phyloP scores from a whole-genome alignment of 257 asterid species.

The Solanum appendiculatum region DNA sequence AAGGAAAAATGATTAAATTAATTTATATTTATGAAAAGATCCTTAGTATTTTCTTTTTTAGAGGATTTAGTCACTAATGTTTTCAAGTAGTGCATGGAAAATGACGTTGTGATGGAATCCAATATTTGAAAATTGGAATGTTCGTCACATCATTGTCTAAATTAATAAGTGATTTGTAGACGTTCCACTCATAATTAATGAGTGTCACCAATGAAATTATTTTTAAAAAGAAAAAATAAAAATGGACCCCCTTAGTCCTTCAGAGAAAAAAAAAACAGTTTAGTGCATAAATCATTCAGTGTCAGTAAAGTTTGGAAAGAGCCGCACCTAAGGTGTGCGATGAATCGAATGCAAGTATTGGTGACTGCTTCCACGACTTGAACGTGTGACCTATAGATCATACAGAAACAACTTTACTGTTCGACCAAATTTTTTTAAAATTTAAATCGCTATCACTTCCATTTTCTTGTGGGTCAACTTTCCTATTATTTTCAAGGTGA shows the following conservation, averaged over 20 bases:
- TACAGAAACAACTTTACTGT: background rate
- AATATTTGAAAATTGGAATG: background rate
- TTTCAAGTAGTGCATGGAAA: background rate
- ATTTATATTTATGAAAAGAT: background rate
- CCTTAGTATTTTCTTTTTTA: background rate
- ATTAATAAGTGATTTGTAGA: background rate
- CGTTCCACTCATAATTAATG: background rate
- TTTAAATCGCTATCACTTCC: background rate
- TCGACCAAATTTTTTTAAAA: too few relatives aligned
- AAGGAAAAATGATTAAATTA: background rate
- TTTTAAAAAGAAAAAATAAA: background rate
- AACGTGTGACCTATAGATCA: background rate
- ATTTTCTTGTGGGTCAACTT: background rate
- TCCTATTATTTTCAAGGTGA: background rate
- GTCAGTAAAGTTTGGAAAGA: fast-evolving
- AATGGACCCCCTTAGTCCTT: background rate
- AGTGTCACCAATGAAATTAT: background rate
- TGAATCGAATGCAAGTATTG: background rate
- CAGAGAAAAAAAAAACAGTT: background rate
- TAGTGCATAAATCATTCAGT: fast-evolving
- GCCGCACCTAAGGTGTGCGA: fast-evolving
- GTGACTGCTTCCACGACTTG: fast-evolving
- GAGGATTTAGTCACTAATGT: background rate
- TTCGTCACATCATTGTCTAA: background rate
- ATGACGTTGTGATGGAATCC: background rate